Base-by-base conservation (phyloP, 2,329 filamentous ascomycete genomes). In the Pezizomycotina sp. region DNA sequence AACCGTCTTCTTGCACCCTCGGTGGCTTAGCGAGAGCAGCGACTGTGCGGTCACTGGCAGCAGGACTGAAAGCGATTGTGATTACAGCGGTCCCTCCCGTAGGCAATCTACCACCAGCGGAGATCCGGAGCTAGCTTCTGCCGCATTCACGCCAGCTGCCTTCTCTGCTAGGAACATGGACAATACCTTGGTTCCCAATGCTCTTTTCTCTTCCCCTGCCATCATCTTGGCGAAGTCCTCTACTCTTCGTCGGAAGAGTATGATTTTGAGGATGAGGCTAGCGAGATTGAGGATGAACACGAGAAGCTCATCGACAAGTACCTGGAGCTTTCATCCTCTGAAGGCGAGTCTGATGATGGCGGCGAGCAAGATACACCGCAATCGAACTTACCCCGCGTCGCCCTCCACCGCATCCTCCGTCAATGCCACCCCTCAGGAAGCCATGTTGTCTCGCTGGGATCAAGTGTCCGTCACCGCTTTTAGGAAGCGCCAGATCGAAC, bases 301-400 rank as follows among this genome's bases (percentile, higher is more conserved):
- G 41, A 44, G 29, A 33, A 44, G 15, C 40, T 37, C 10, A 37
- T 39, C 16, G 41, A 44, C 22, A 44, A 40, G 36, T n/a, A n/a
- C n/a, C 34, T 44, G 5, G 41, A 44, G 26, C 36, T 27, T 19
- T 44, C 39, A 18, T 44, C 34, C 18, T 44, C 41, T 13, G 41
- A 44, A 9, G 41, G 40, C 29, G 41, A 26, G n/a, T 24, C 18
- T 5, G 40, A 31, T 2, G 41, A 44, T 22, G 39, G 36, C 22
- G 41, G 25, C 5, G 30, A 44, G 8, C 40, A 44, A 9, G 41
- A 44, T 14, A 44, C 15, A 37, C 39, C 27, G 41, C 41, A 18
- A 44, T 37, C 8, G 35, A n/a, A n/a, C 36, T 18, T 44, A 40
- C 21, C 36, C 39, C 32, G 36, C 33, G 22, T 24, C 22, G 7